Percentiles rank a stretch among this genome's conserved stretches.
These are phyloP conservation scores for Parastagonospora nodorum DNA, from an alignment of 2,329 filamentous ascomycete species.

Conservation along the genomic window DNA sequence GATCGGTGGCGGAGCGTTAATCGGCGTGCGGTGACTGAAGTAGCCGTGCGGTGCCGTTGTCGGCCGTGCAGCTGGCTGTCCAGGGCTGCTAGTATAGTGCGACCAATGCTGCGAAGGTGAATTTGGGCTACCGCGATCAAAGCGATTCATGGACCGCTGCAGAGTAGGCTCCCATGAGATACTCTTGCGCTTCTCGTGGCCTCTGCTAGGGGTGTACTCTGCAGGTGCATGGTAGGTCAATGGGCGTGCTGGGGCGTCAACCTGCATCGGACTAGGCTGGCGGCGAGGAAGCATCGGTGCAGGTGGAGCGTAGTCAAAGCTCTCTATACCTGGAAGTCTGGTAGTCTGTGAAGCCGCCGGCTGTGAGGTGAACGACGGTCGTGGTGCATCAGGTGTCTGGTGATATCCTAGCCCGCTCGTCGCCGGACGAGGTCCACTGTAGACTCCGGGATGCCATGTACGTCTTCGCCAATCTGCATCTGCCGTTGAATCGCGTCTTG, in stretches of 20 bases:
- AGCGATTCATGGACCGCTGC: slow-evolving; percentile 67
- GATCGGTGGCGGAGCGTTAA: slow-evolving; percentile 27
- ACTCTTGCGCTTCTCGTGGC: slow-evolving; percentile 41
- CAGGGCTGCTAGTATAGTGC: slow-evolving; percentile 33
- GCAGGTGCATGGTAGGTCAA: slow-evolving; percentile 44
- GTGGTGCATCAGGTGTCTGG: slow-evolving; percentile 68
- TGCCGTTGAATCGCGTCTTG: slow-evolving; percentile 68
- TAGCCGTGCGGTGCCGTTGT: slow-evolving; percentile 48
- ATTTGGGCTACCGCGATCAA: slow-evolving; percentile 64
- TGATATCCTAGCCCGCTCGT: slow-evolving; percentile 78
- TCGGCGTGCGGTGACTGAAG: slow-evolving; percentile 32
- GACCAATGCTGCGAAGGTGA: slow-evolving; percentile 43
- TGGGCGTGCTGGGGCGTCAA: slow-evolving; percentile 62
- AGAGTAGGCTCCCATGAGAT: slow-evolving; percentile 68
- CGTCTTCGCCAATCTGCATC: slow-evolving; percentile 82
- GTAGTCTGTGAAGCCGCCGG: slow-evolving; percentile 63
- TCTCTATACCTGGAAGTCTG: slow-evolving; percentile 87
- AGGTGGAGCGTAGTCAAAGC: slow-evolving; percentile 77
- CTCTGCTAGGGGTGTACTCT: slow-evolving; percentile 28
- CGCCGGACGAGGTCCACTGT: slow-evolving; percentile 62
- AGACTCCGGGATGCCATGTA: slow-evolving; percentile 87
- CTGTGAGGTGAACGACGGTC: slow-evolving; percentile 60
- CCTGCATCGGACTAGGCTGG: slow-evolving; percentile 75
- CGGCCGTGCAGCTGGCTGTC: slow-evolving; percentile 30
- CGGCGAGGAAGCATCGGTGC: slow-evolving; percentile 66